Evolutionary conservation across 140 eudicot species (phyloP).

Genomic region (Anethum foeniculum): DNA sequence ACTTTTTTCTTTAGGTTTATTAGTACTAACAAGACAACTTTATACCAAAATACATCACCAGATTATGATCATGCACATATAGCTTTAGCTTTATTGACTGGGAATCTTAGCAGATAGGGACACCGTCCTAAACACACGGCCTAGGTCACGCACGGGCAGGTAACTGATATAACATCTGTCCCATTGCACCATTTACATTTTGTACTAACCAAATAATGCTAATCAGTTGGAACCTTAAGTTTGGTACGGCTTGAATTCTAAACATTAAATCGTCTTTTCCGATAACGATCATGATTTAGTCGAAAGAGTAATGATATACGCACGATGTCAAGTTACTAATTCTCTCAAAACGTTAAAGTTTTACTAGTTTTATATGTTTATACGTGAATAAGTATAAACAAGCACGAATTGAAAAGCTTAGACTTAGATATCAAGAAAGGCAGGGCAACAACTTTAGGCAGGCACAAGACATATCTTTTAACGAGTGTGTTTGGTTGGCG

Average conservation of each 20-base stretch:
- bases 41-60: not conserved
- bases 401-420: not conserved
- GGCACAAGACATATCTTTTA: slow-evolving; percentile 17
- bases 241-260: not conserved
- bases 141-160: slow-evolving; percentile 43
- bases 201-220: not conserved
- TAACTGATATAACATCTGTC: slow-evolving; percentile 41
- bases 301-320: not conserved
- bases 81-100: slow-evolving; percentile 5
- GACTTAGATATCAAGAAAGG: slow-evolving; percentile 5
- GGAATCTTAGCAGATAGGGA: slow-evolving; percentile 25
- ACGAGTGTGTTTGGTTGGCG: slow-evolving; percentile 33
- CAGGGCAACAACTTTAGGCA: not conserved
- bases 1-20: not conserved
- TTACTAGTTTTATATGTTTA: not conserved
- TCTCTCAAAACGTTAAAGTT: not conserved
- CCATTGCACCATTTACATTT: slow-evolving; percentile 20
- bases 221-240: not conserved
- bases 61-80: slow-evolving; percentile 2
- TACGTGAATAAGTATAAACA: not conserved
- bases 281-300: not conserved
- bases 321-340: not conserved
- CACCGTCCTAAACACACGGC: slow-evolving; percentile 56
- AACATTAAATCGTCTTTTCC: not conserved
- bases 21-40: not conserved